A percentile compares a stretch with the other conserved stretches of the same genome.
Conservation (phyloP, 768 basidiomycete species). For the Pisolithus marmoratus region DNA sequence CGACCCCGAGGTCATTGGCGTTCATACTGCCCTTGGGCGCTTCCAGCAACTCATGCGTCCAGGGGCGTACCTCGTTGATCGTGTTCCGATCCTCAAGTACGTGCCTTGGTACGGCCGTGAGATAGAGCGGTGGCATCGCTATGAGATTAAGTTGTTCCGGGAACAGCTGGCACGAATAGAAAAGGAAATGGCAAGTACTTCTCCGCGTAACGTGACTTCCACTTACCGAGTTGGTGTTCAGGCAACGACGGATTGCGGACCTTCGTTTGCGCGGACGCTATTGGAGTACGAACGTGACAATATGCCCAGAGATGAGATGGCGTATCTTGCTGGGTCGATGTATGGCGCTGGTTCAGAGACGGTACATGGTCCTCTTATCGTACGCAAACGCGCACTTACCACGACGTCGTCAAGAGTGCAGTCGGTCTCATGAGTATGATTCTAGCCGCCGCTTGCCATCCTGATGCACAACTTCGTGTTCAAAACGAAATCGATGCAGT, state of each 20-base stretch:
- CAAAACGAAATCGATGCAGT: slow-evolving; percentile 51
- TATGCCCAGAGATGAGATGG: slow-evolving; percentile 46
- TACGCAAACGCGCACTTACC: neutral
- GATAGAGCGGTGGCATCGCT: slow-evolving; percentile 44
- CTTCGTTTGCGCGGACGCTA: slow-evolving; percentile 48
- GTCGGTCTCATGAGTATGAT: slow-evolving; percentile 45
- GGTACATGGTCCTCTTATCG: slow-evolving; percentile 7
- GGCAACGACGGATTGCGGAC: slow-evolving; percentile 6
- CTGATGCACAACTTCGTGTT: slow-evolving; percentile 42
- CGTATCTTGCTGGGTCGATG: slow-evolving; percentile 54
- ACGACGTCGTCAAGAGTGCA: slow-evolving; percentile 30
- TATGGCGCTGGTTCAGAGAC: slow-evolving; percentile 59
- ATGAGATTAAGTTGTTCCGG: slow-evolving; percentile 47
- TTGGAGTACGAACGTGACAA: slow-evolving; percentile 39
- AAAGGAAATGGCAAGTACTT: slow-evolving; percentile 32
- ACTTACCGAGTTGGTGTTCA: neutral
- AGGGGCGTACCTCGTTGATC: slow-evolving; percentile 31
- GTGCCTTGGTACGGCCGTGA: slow-evolving; percentile 54
- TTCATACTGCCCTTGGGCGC: slow-evolving; percentile 13
- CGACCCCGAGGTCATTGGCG: slow-evolving; percentile 17
- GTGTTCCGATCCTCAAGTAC: slow-evolving; percentile 31
- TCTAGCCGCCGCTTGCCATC: slow-evolving; percentile 51
- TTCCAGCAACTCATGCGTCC: slow-evolving; percentile 26
- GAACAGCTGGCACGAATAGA: slow-evolving; percentile 41
- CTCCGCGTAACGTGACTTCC: neutral